Conservation (phyloP, 345 rosid species). For the Erucastrum elatum region DNA sequence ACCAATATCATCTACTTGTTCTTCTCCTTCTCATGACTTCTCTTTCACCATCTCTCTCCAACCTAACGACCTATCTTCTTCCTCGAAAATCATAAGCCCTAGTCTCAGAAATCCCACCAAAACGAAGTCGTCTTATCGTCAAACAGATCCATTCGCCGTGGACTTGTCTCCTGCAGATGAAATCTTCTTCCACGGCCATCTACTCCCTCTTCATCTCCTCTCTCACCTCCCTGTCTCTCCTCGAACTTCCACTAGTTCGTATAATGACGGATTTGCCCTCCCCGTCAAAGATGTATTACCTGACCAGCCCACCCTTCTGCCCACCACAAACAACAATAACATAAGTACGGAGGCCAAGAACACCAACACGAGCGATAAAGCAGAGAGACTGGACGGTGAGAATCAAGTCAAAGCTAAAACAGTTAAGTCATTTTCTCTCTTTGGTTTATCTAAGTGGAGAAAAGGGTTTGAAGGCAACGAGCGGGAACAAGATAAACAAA, state of each 20-base stretch:
- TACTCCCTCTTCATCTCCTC: conserved; percentile 88
- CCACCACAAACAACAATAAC: conserved; percentile 29
- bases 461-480: conserved; percentile 51
- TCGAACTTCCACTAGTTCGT: conserved; percentile 68
- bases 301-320: conserved; percentile 31
- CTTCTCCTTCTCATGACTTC: conserved; percentile 95
- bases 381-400: conserved; percentile 20
- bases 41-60: conserved; percentile 90
- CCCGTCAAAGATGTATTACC: conserved; percentile 46
- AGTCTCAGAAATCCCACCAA: conserved; percentile 22
- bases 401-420: conserved; percentile 43
- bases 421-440: conserved; percentile 67
- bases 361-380: background rate
- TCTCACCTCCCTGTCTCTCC: conserved; percentile 83
- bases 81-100: conserved; percentile 39
- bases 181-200: conserved; percentile 96
- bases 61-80: conserved; percentile 39
- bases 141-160: conserved; percentile 58
- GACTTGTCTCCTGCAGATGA: conserved; percentile 95
- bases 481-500: conserved; percentile 39
- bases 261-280: conserved; percentile 60
- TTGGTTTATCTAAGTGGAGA: conserved; percentile 56
- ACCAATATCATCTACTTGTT: conserved; percentile 59
- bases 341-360: background rate
- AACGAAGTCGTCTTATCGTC: conserved; percentile 42